A percentile compares a stretch with the other conserved stretches of the same genome.
Conservation (phyloP, 176 grass and related monocot species). For the Bolboschoenus planiculmis region DNA sequence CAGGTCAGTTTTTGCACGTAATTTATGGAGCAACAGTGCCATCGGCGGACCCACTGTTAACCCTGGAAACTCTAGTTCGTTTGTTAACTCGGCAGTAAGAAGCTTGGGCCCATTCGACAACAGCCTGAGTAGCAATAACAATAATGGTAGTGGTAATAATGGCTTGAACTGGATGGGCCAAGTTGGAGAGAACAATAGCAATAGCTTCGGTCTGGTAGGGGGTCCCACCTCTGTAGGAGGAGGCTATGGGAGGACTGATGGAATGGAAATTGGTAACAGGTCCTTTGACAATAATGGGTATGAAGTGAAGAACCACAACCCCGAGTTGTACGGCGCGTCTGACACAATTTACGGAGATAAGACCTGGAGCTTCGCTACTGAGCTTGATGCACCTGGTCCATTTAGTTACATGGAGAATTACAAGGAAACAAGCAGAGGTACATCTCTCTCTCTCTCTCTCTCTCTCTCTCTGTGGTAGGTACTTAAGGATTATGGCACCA, state of each 20-base stretch:
- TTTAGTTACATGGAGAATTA: slow-evolving; percentile 29
- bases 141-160: slow-evolving; percentile 19
- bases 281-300: slow-evolving; percentile 23
- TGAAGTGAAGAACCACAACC: slow-evolving; percentile 13
- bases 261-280: slow-evolving; percentile 15
- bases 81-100: slow-evolving; percentile 25
- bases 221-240: slow-evolving; percentile 16
- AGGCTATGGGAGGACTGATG: slow-evolving; percentile 19
- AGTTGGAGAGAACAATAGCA: slow-evolving; percentile 24
- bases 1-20: slow-evolving; percentile 63
- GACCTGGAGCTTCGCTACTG: slow-evolving; percentile 15
- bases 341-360: slow-evolving; percentile 12
- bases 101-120: slow-evolving; percentile 21
- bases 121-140: slow-evolving; percentile 17
- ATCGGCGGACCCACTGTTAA: slow-evolving; percentile 44
- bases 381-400: slow-evolving; percentile 12
- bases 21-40: slow-evolving; percentile 58
- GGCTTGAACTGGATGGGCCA: slow-evolving; percentile 23
- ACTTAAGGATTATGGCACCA: background rate
- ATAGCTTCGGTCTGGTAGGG: slow-evolving; percentile 18
- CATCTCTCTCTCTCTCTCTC: background rate
- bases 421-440: slow-evolving; percentile 29
- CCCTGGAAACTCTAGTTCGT: slow-evolving; percentile 51
- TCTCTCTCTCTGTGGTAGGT: background rate
- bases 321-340: slow-evolving; percentile 7